A percentile compares a stretch with the other conserved stretches of the same genome.
Evolutionary conservation across 1,284 basidiomycete species (phyloP).

Genomic region (Malassezia sp.): DNA sequence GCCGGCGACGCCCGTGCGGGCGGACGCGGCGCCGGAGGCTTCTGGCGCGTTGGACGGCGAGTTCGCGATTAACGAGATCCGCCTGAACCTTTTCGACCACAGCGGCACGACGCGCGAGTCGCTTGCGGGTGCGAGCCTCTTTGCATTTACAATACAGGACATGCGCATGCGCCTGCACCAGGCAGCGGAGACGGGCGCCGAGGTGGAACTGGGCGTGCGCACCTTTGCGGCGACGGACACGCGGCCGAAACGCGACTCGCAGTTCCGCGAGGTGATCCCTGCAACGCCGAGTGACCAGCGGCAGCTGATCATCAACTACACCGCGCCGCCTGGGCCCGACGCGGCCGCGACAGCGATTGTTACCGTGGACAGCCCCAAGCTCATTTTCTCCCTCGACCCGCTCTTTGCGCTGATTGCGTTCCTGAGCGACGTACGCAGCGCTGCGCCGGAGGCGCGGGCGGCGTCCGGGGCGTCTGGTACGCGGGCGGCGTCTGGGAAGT

Average conservation of each 20-base stretch:
- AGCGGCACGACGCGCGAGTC: background rate
- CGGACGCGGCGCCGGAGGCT: background rate
- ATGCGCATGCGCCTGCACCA: constrained; percentile 77
- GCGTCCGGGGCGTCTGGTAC: background rate
- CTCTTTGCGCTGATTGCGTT: constrained; percentile 79
- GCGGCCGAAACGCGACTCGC: constrained; percentile 61
- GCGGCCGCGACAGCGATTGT: constrained; percentile 63
- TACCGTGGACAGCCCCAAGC: constrained; percentile 81
- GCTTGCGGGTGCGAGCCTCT: constrained; percentile 7
- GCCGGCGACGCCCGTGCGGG: background rate
- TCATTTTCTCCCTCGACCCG: constrained; percentile 88
- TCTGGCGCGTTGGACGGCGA: background rate
- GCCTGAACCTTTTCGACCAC: constrained; percentile 8
- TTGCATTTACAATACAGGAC: constrained; percentile 54
- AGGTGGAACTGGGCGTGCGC: constrained; percentile 74
- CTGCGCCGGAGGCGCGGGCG: background rate
- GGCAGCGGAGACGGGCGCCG: constrained; percentile 68
- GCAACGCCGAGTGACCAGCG: constrained; percentile 77
- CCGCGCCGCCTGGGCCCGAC: constrained; percentile 56
- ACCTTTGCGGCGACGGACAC: constrained; percentile 88
- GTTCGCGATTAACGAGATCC: background rate
- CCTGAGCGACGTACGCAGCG: constrained; percentile 48
- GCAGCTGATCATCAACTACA: constrained; percentile 88
- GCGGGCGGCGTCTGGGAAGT: background rate
- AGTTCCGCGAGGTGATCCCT: constrained; percentile 90